Conservation (phyloP, 2,329 filamentous ascomycete species). For the Colletotrichum siamense region DNA sequence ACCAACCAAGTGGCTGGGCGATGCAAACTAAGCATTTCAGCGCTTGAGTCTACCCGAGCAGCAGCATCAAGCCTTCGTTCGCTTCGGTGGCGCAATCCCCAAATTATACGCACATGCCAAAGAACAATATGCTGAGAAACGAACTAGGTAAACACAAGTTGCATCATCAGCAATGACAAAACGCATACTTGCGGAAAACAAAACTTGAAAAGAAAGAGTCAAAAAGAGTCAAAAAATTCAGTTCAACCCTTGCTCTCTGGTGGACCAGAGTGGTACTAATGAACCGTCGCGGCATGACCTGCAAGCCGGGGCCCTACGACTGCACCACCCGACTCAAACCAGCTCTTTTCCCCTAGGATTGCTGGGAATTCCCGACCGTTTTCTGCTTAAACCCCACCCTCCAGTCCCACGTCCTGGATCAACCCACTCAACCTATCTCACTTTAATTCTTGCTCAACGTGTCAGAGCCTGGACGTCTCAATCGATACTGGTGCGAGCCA, state of each 20-base stretch:
- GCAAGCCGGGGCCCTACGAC: neutral
- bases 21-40: neutral
- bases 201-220: neutral
- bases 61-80: neutral
- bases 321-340: neutral
- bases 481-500: too few species aligned
- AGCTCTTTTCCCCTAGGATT: neutral
- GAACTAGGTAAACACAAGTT: too few species aligned
- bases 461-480: too few species aligned
- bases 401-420: neutral
- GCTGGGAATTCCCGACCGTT: neutral
- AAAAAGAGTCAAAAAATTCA: neutral
- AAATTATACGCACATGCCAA: neutral
- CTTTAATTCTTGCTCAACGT: too few species aligned
- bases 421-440: neutral
- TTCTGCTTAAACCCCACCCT: neutral
- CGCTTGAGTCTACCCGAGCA: rapidly evolving
- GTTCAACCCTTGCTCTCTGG: neutral
- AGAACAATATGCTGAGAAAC: rapidly evolving
- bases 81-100: neutral
- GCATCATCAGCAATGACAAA: neutral
- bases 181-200: neutral
- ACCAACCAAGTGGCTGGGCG: too few species aligned
- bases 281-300: neutral
- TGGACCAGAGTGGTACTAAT: neutral